phyloP scores from a whole-genome alignment of 257 asterid species.

The Scutellaria galericulata region DNA sequence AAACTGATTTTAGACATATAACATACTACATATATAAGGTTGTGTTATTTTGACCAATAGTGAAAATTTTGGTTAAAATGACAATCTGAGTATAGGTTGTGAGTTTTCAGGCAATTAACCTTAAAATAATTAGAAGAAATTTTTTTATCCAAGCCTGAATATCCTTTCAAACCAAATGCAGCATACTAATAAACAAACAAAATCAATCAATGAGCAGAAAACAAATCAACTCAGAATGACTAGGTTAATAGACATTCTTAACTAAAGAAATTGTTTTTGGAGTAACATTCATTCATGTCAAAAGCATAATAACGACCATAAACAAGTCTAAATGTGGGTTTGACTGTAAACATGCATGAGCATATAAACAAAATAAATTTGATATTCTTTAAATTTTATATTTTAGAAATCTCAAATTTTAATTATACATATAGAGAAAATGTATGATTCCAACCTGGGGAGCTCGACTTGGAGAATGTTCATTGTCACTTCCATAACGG shows the following conservation, averaged over 20 bases:
- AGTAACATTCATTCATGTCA: neutral
- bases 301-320: neutral
- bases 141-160: neutral
- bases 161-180: neutral
- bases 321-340: neutral
- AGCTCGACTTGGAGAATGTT: constrained; percentile 70
- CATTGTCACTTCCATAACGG: constrained; percentile 63
- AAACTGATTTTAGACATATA: too few relatives aligned
- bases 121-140: neutral
- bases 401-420: neutral
- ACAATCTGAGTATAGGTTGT: too few relatives aligned
- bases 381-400: neutral
- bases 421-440: neutral
- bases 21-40: too few relatives aligned
- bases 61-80: too few relatives aligned
- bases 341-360: neutral
- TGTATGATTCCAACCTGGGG: constrained; percentile 59
- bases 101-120: too few relatives aligned
- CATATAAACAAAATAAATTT: constrained; percentile 10
- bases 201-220: neutral
- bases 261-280: neutral
- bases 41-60: too few relatives aligned
- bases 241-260: neutral
- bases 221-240: neutral
- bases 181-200: neutral